Base-by-base conservation (phyloP, 2,329 filamentous ascomycete genomes). In the Monilinia aucupariae region DNA sequence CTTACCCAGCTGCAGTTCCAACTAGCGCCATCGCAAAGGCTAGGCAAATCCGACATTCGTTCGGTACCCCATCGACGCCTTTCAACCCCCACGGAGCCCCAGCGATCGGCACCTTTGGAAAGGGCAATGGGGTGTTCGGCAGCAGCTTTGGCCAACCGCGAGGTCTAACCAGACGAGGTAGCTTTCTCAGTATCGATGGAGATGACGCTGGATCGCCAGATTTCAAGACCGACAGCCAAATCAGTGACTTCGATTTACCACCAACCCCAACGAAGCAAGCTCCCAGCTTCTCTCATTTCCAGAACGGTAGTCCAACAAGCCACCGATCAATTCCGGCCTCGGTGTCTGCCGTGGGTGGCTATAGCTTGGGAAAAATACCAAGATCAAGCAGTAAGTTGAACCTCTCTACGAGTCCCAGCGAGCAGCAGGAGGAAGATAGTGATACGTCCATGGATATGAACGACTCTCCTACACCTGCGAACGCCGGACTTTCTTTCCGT, bases 181-280 rank as follows among this genome's bases (percentile, higher is more conserved):
- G 92, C 75, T 86, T 96, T 66, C 79, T 92, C 20, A 96, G 91
- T 73, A 78, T 92, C 51, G 90, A 96, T 70, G 88, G 86, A 27
- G 91, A 92, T 59, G 73, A 74, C 5, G 66, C 61, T 50, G 70
- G 64, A 48, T 74, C 73, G 51, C 72, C 72, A 48, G 90, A 96
- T 56, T 78, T 82, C 63, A 81, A 83, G 68, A 79, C 82, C 68
- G 84, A 86, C 63, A 82, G 80, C 67, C 84, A 87, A 69, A 75
- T 78, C 6, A 80, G 81, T 60, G 90, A 92, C 64, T 81, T 78
- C 47, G 92, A 96, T 56, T 80, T 93, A 63, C 92, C 93, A n/a
- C 92, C 93, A 0, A 99, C 94, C 1, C 94, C 94, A 0, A 97
- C 94, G 0, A 97, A 96, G 75, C 85, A 85, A 68, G 75, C 78